Conservation (phyloP, 768 basidiomycete species). For the Trametes sanguinea region DNA sequence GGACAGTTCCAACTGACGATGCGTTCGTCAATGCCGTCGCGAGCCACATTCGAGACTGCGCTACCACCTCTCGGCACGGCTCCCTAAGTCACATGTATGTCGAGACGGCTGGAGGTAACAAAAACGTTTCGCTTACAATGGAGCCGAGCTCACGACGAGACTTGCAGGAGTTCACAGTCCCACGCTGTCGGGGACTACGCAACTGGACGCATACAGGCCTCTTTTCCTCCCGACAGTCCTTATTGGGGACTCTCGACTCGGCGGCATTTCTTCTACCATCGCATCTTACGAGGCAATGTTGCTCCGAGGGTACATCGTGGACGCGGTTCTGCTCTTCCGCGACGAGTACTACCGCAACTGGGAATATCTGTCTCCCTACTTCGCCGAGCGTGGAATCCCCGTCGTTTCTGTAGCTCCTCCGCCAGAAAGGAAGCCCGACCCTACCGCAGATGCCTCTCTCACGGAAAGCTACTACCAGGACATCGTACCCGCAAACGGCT, state of each 20-base stretch:
- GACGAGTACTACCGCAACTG: slow-evolving; percentile 88
- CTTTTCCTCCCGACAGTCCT: slow-evolving; percentile 87
- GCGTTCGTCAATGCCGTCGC: slow-evolving; percentile 67
- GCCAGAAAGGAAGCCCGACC: slow-evolving; percentile 49
- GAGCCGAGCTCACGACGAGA: neutral
- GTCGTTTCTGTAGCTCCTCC: slow-evolving; percentile 59
- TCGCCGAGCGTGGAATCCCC: slow-evolving; percentile 66
- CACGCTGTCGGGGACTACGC: slow-evolving; percentile 76
- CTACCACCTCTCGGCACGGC: slow-evolving; percentile 29
- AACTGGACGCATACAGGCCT: slow-evolving; percentile 83
- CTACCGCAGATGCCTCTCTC: slow-evolving; percentile 45
- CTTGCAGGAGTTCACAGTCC: slow-evolving; percentile 87
- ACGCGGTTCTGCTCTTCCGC: slow-evolving; percentile 79
- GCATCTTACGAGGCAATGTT: slow-evolving; percentile 90
- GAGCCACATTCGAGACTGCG: slow-evolving; percentile 58
- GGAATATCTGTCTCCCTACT: slow-evolving; percentile 80
- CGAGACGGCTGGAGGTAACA: slow-evolving; percentile 91
- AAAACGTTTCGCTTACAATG: slow-evolving; percentile 31
- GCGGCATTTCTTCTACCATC: slow-evolving; percentile 92
- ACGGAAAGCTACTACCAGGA: slow-evolving; percentile 76
- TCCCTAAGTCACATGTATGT: slow-evolving; percentile 67
- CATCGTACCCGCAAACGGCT: slow-evolving; percentile 40
- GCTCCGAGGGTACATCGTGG: slow-evolving; percentile 88
- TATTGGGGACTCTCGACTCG: slow-evolving; percentile 85
- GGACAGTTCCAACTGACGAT: slow-evolving; percentile 59